Percentiles rank a stretch among this genome's conserved stretches.
Conservation (phyloP, 176 grass and related monocot genomes). For the Metroxylon sagu region DNA sequence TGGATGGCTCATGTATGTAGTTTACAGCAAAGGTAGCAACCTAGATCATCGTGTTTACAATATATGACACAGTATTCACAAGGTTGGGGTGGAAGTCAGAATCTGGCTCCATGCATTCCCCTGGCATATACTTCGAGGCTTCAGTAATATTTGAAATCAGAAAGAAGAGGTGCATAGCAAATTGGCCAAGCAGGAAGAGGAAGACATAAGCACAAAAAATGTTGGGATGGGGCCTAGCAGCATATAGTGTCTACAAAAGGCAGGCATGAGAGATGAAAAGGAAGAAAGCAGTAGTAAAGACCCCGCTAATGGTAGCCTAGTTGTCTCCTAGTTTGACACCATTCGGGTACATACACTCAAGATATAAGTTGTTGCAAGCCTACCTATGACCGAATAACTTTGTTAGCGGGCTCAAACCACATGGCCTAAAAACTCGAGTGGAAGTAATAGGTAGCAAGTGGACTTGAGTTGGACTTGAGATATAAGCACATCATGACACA, state of each 20-base stretch:
- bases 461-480: no score
- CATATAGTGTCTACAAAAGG: constrained; percentile 62
- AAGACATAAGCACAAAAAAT: constrained; percentile 91
- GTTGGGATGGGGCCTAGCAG: constrained; percentile 81
- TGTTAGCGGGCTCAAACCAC: no score
- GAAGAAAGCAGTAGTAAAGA: constrained; percentile 95
- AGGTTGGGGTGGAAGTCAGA: constrained; percentile 89
- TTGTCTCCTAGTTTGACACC: constrained; percentile 95
- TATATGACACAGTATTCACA: constrained; percentile 98
- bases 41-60: constrained; percentile 99
- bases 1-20: constrained; percentile 76
- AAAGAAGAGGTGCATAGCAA: constrained; percentile 91
- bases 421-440: no score
- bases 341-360: constrained; percentile 98
- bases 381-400: no score
- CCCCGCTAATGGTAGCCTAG: constrained; percentile 90
- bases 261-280: constrained; percentile 98
- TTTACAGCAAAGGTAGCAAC: constrained; percentile 96
- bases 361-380: constrained; percentile 82
- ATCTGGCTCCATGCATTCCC: constrained; percentile 94
- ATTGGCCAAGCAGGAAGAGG: constrained; percentile 91
- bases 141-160: constrained; percentile 69
- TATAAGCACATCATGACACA: no score
- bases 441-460: no score
- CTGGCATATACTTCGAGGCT: constrained; percentile 87